Evolutionary conservation across 495 filamentous ascomycete species (phyloP), one percentile per base, ranked within the genome.

Genomic region (Penicillium psychrofluorescens): DNA sequence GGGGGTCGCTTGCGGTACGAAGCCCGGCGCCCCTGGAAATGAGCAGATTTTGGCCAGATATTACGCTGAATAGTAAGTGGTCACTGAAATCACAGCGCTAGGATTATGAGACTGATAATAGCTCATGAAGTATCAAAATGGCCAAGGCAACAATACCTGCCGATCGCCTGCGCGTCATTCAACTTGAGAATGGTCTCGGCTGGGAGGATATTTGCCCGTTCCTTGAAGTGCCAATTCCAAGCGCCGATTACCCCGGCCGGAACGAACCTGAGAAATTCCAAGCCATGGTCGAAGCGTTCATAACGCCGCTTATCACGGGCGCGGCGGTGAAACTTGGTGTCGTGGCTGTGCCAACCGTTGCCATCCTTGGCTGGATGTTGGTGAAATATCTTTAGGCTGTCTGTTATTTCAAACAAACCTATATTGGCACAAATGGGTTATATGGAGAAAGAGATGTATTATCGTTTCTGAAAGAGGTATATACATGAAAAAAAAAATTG

Each of bases 191-290:
- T 7, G 55, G 52, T 2, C 44, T 58, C 7, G 55, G 45, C 14
- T 61, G 58, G 58, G 48, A 55, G n/a, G 36, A 38, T 0, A 58
- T 61, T 28, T 61, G 58, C 31, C 58, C 58, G 1, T 61, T 61
- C 37, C 33, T 61, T 1, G 58, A 29, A 1, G 8, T 53, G n/a
- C 47, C 51, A 2, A 31, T 61, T 29, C 58, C 58, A 7, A 39
- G 51, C 4, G 46, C 41, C n/a, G 22, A 41, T 5, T 61, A 61
- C 40, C 54, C 54, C 11, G 46, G 38, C 29, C 51, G 55, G 1
- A 61, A 61, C 33, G 58, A 56, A 31, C 58, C 55, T 0, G 58
- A 51, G 22, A 61, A 46, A 7, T 61, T 61, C 15, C 30, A 57
- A 22, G 38, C 6, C 1, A 2, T 57, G 22, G 57, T 55, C 1